A percentile compares a stretch with the other conserved stretches of the same genome.
Evolutionary conservation across 2,329 filamentous ascomycete species (phyloP).

Genomic region (Chalara sp.): DNA sequence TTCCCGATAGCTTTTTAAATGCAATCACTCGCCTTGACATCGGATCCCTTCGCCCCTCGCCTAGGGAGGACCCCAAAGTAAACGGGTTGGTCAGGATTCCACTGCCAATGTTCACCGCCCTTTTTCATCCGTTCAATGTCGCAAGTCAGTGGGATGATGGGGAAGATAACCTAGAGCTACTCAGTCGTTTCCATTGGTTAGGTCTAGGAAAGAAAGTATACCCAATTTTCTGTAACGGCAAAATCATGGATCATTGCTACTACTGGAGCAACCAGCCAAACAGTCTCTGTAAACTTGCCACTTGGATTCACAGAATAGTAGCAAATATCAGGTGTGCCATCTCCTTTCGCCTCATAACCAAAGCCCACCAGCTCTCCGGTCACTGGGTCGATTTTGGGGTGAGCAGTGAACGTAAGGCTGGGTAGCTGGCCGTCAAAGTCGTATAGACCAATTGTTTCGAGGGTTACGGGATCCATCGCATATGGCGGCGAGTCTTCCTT

Average conservation of each 20-base stretch:
- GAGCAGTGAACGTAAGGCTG: conserved; percentile 41
- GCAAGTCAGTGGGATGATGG: conserved; percentile 40
- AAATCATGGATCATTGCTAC: conserved; percentile 44
- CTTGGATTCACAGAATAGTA: conserved; percentile 36
- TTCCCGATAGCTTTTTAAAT: too few species aligned
- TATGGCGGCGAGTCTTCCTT: conserved; percentile 47
- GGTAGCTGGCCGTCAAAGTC: conserved; percentile 42
- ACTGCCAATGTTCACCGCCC: conserved; percentile 42
- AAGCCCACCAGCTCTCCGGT: conserved; percentile 45
- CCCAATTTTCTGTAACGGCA: conserved; percentile 37
- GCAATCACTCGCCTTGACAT: conserved; percentile 31
- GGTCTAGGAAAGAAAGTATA: background rate
- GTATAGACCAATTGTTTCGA: conserved; percentile 39
- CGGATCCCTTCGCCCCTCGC: conserved; percentile 31
- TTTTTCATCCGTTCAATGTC: conserved; percentile 34
- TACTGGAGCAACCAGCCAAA: conserved; percentile 40
- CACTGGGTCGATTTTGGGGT: conserved; percentile 44
- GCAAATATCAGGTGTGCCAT: conserved; percentile 35
- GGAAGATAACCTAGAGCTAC: conserved; percentile 27
- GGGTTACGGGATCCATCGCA: conserved; percentile 37
- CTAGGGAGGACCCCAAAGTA: conserved; percentile 44
- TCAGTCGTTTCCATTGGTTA: too few species aligned
- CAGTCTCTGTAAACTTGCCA: conserved; percentile 37
- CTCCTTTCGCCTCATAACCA: conserved; percentile 41
- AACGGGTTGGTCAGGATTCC: conserved; percentile 47